Evolutionary conservation across 441 rosid genomes (phyloP), one percentile per base, ranked within the genome.

Genomic region (Eutrema salsugineum): DNA sequence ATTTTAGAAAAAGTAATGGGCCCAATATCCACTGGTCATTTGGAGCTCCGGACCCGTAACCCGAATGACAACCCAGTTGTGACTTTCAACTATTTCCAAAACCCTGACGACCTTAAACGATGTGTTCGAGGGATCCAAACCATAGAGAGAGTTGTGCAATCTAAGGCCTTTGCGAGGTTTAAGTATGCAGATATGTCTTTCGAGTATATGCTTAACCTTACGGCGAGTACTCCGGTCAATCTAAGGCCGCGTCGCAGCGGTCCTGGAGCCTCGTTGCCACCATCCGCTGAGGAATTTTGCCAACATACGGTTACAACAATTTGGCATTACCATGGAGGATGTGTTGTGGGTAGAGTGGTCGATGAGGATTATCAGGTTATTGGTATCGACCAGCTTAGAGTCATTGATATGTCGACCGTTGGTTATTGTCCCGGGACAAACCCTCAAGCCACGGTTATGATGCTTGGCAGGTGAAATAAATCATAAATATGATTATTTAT

Each of bases 371-470:
- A 94, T 40, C 87, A 66, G 77, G 97, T 94, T 65, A 30, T 89
- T 62, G 97, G 96, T 4, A 86, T 92, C 10, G 91, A 92, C 63
- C 77, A 82, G 5, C 80, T 92, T 5, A 76, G 98, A 79, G 88
- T 94, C 61, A 78, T 92, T 30, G 99, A 94, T 56, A 93, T 94
- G 32, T 94, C 99, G 40, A 92, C 94, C 1, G 85, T 94, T 73
- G 81, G 81, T 57, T 53, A 51, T 56, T 89, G 93, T 51, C 99
- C 98, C 8, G 99, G 99, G 49, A 94, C 99, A n/a, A 94, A 94
- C 72, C 98, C 99, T 72, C 97, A 92, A 63, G 99, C 99, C 77
- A 94, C 99, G n/a, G 86, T 90, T 63, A 92, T 94, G 99, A 94
- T 94, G 99, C 93, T 94, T 43, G 98, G 99, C 77, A 92, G 98